Evolutionary conservation across 805 yeast genomes (phyloP).

Genomic region (Myxozyma sirexii): DNA sequence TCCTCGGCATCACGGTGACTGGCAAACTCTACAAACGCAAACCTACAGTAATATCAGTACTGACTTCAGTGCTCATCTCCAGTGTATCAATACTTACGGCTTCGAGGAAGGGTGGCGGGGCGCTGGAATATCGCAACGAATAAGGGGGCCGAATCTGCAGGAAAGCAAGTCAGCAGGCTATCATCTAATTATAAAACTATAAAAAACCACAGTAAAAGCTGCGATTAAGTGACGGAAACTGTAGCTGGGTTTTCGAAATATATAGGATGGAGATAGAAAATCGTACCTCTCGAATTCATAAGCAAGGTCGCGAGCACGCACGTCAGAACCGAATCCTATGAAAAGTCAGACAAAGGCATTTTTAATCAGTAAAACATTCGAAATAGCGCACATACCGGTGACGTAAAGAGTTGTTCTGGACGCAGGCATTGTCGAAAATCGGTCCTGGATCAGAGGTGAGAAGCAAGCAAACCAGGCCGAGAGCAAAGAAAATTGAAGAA

Average conservation of each 20-base stretch:
- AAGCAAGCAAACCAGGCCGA: background rate
- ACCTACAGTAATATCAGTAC: slow-evolving; percentile 18
- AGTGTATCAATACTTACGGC: slow-evolving; percentile 29
- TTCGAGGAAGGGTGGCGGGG: slow-evolving; percentile 34
- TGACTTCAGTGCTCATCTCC: background rate
- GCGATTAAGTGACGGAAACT: too few species aligned
- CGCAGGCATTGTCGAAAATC: slow-evolving; percentile 9
- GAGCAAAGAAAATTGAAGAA: background rate
- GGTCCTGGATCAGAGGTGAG: background rate
- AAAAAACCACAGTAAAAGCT: too few species aligned
- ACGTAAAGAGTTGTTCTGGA: slow-evolving; percentile 37
- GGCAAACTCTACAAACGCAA: slow-evolving; percentile 42
- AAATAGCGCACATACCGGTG: slow-evolving; percentile 29
- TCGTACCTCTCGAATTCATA: slow-evolving; percentile 41
- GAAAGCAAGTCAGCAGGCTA: background rate
- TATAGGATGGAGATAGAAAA: background rate
- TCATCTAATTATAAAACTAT: too few species aligned
- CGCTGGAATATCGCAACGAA: slow-evolving; percentile 42
- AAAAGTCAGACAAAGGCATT: background rate
- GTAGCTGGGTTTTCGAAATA: too few species aligned
- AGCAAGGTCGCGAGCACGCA: slow-evolving; percentile 42
- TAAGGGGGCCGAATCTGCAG: slow-evolving; percentile 38
- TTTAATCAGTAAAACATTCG: background rate
- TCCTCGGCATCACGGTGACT: slow-evolving; percentile 42
- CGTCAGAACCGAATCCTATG: slow-evolving; percentile 36